Evolutionary conservation across 768 basidiomycete species (phyloP).

Genomic region (Lyophyllum semitale): DNA sequence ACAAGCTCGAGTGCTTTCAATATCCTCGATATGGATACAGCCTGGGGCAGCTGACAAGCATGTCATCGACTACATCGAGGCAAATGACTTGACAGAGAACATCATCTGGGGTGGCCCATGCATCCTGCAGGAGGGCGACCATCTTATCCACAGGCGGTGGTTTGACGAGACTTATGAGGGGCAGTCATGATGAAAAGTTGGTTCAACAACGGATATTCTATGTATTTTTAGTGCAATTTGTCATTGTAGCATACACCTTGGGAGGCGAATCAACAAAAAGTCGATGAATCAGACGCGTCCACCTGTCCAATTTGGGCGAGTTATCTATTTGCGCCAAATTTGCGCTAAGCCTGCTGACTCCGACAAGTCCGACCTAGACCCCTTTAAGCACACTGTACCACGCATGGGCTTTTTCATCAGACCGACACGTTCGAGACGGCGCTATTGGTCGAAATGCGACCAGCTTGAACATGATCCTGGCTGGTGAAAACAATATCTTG

Average conservation of each 20-base stretch:
- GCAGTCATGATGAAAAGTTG: background rate
- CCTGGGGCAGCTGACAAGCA: slow-evolving; percentile 16
- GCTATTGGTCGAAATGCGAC: too few species aligned
- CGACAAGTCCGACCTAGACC: too few species aligned
- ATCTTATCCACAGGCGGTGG: slow-evolving; percentile 15
- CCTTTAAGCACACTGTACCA: too few species aligned
- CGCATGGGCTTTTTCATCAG: too few species aligned
- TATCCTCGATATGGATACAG: slow-evolving; percentile 20
- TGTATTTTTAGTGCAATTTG: slow-evolving; percentile 7
- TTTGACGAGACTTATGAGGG: slow-evolving; percentile 19
- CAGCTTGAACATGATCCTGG: too few species aligned
- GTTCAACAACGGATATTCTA: background rate
- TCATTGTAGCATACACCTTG: background rate
- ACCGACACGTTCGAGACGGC: too few species aligned
- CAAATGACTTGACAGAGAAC: slow-evolving; percentile 14
- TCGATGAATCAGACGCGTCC: background rate
- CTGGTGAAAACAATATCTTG: too few species aligned
- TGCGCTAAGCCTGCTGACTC: too few species aligned
- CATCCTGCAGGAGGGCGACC: slow-evolving; percentile 18
- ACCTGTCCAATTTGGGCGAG: background rate
- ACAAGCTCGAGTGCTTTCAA: slow-evolving; percentile 19
- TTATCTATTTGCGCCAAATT: background rate
- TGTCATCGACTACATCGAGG: slow-evolving; percentile 15
- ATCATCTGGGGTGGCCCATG: slow-evolving; percentile 22
- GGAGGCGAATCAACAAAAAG: background rate